Evolutionary conservation across 2,329 filamentous ascomycete genomes (phyloP), one percentile per base, ranked within the genome.

Genomic region (Neophaeococcomyces mojaviensis): DNA sequence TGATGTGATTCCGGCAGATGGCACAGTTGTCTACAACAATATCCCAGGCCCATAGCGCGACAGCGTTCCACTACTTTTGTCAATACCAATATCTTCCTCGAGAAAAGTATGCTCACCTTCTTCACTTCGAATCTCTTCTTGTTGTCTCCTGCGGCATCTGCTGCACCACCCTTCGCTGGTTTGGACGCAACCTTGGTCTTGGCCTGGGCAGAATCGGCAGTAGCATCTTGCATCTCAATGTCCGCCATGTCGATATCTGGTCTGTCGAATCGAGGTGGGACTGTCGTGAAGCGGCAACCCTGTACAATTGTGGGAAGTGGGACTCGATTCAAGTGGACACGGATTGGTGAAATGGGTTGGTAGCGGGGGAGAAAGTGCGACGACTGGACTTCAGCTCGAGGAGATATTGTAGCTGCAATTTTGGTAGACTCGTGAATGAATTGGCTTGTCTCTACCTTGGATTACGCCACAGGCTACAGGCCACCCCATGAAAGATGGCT

Each of bases 11-110:
- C 64, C 92, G 80, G 75, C 92, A 98, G 64, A 98, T 98, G 60
- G 92, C 92, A 65, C 92, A 98, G 77, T 98, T 98, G 70, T 98
- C 92, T 51, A 98, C 92, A 26, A 97, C 89, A 49, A 98, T 98
- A 64, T 98, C 92, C 92, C 92, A 98, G 0, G 92, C 92, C 92
- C 92, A 98, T 2, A 98, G 77, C 33, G 92, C 89, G 42, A 98
- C 92, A 0, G 92, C 92, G 60, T 97, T 97, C 92, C 92, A 98
- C 90, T 96, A 61, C 35, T 53, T 22, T 26, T 39, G 13, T 49
- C 58, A 55, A 58, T 54, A 58, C 50, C 37, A 36, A 13, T 44
- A 30, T 44, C 39, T 10, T 19, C 10, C 20, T 15, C 5, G 28
- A 24, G 19, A 40, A 32, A 32, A 48, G 52, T 49, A 33, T 22